Evolutionary conservation across 2,329 filamentous ascomycete species (phyloP), one percentile per base, ranked within the genome.

Genomic region (Colletotrichum truncatum): DNA sequence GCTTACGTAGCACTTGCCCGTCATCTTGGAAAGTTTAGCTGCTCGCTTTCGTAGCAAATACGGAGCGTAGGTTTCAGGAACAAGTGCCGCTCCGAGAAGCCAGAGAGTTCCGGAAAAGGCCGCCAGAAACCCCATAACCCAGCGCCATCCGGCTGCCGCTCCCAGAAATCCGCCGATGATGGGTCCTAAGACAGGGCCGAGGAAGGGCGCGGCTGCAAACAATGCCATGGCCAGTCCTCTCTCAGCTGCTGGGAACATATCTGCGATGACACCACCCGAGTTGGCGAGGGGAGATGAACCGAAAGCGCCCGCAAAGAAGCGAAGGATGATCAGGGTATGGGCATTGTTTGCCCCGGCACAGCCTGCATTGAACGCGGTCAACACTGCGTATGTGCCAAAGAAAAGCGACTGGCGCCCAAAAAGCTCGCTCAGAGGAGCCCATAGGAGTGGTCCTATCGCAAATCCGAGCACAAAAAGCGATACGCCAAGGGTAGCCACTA

Each of bases 141-240:
- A 92, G 70, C 88, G 81, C 91, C 91, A 92, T 10, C 89, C 89
- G 12, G 82, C 84, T 3, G 83, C 80, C 74, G 88, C 82, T 5
- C 87, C 87, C 2, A 92, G 77, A 73, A 92, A 93, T 2, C 89
- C 89, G 66, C 88, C 88, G 7, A 86, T 84, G 48, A 92, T 88
- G 0, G 91, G 91, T 1, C 90, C 72, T 80, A 86, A 52, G 78
- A 80, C 85, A 0, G 90, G 88, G 1, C 90, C 90, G 61, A 92
- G 79, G 73, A 91, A 91, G 1, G 90, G 89, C 9, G 89, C 78
- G 12, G 87, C 83, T 4, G 89, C 87, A 71, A 92, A 93, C 21
- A 91, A 72, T 11, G 86, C 84, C 68, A 89, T 84, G 0, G 89
- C 90, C 39, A 82, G 75, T 8, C 87, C 87, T 68, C 87, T 77